Evolutionary conservation across 257 asterid species (phyloP).

Genomic region (Catharanthus roseus): DNA sequence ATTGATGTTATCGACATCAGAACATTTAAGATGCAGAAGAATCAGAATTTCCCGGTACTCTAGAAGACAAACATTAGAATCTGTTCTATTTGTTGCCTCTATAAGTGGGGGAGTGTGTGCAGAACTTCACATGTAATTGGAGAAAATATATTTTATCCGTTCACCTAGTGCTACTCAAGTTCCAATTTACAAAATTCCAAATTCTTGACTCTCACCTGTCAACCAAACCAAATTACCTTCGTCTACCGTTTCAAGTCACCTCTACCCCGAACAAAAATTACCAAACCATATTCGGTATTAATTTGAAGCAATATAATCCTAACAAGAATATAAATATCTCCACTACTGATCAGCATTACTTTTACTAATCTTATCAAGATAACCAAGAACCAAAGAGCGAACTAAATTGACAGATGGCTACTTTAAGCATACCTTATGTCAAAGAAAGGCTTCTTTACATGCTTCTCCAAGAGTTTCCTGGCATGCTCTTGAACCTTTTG

Average conservation of each 20-base stretch:
- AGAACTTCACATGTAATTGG: neutral
- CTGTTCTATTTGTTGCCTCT: too few species aligned
- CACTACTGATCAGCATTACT: too few species aligned
- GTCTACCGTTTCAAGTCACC: neutral
- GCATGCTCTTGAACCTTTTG: conserved; percentile 93
- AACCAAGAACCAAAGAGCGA: conserved; percentile 4
- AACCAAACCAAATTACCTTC: neutral
- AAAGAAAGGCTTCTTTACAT: conserved; percentile 80
- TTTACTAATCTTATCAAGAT: neutral
- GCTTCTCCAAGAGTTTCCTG: conserved; percentile 95
- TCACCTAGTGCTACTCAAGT: neutral
- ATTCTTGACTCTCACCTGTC: neutral
- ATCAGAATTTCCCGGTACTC: too few species aligned
- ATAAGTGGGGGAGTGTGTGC: neutral
- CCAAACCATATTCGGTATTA: neutral
- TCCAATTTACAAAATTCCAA: neutral
- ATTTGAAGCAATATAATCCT: neutral
- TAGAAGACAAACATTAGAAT: too few species aligned
- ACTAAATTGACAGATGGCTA: neutral
- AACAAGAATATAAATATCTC: neutral
- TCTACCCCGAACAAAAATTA: neutral
- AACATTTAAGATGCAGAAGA: too few species aligned
- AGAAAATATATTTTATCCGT: neutral
- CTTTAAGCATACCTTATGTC: conserved; percentile 57
- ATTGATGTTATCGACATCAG: neutral